Conservation (phyloP, 306 rosid species). For the Begonia loranthoides region DNA sequence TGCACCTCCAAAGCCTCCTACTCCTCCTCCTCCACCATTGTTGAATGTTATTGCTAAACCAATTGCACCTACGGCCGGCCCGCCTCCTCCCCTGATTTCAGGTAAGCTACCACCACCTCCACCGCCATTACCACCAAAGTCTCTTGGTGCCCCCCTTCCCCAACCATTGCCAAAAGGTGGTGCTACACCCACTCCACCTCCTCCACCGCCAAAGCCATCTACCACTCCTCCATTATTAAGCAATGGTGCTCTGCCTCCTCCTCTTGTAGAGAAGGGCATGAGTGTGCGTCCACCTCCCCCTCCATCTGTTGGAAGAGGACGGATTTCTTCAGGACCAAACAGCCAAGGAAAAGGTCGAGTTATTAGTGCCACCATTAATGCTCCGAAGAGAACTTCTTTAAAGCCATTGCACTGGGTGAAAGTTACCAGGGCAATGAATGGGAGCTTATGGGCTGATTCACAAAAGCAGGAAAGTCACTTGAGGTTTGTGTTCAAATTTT, state of each 20-base stretch:
- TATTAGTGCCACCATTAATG: conserved; percentile 23
- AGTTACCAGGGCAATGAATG: conserved; percentile 78
- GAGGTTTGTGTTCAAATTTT: conserved; percentile 31
- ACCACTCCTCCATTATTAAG: conserved; percentile 3
- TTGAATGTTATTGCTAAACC: not conserved
- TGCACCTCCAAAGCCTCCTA: too few species aligned
- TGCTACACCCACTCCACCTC: conserved; percentile 10
- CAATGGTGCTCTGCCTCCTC: conserved; percentile 18
- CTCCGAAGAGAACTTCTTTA: conserved; percentile 59
- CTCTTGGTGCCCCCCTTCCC: not conserved
- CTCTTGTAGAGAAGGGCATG: conserved; percentile 25
- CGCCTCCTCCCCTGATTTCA: not conserved
- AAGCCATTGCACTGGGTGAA: conserved; percentile 96
- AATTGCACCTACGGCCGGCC: not conserved
- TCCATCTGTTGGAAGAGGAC: conserved; percentile 26
- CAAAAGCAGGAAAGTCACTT: conserved; percentile 61
- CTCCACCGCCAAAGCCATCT: conserved; percentile 7
- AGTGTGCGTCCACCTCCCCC: conserved; percentile 36
- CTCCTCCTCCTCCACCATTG: not conserved
- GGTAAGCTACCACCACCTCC: not conserved
- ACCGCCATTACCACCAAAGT: not conserved
- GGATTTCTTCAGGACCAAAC: conserved; percentile 29
- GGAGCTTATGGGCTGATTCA: conserved; percentile 95
- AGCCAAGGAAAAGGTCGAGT: conserved; percentile 55
- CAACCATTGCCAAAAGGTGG: not conserved